Evolutionary conservation across 2,329 filamentous ascomycete species (phyloP).

Genomic region (Diaporthe sp.): DNA sequence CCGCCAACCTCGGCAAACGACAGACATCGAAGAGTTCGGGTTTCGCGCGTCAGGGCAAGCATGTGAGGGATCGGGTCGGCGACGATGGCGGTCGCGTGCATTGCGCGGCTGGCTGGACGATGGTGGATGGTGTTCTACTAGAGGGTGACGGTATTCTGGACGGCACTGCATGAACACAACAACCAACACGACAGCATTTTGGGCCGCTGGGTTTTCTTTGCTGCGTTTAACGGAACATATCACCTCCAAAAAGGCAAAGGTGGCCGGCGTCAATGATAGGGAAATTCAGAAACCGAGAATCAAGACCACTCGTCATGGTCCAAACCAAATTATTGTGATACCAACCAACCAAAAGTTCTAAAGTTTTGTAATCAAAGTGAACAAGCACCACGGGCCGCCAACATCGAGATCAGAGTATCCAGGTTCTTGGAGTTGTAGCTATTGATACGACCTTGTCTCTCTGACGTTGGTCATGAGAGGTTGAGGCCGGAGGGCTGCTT

Average conservation of each 20-base stretch:
- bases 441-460: background rate
- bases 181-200: constrained; percentile 55
- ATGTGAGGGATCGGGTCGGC: constrained; percentile 30
- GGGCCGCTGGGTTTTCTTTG: constrained; percentile 72
- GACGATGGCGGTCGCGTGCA: constrained; percentile 34
- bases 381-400: background rate
- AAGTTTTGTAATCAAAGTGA: constrained; percentile 26
- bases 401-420: background rate
- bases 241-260: constrained; percentile 57
- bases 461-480: background rate
- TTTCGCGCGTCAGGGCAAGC: constrained; percentile 43
- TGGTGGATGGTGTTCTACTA: constrained; percentile 45
- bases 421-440: background rate
- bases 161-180: constrained; percentile 60
- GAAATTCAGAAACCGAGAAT: constrained; percentile 71
- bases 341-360: constrained; percentile 37
- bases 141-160: constrained; percentile 53
- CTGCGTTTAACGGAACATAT: constrained; percentile 70
- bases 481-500: background rate
- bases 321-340: constrained; percentile 54
- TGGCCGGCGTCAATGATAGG: constrained; percentile 77
- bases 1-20: constrained; percentile 42
- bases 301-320: constrained; percentile 44
- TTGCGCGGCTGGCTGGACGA: constrained; percentile 37
- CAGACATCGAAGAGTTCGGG: constrained; percentile 35